These are phyloP conservation scores for Solanum ahanhuiri DNA, from an alignment of 257 asterid genomes.

Conservation along the genomic window DNA sequence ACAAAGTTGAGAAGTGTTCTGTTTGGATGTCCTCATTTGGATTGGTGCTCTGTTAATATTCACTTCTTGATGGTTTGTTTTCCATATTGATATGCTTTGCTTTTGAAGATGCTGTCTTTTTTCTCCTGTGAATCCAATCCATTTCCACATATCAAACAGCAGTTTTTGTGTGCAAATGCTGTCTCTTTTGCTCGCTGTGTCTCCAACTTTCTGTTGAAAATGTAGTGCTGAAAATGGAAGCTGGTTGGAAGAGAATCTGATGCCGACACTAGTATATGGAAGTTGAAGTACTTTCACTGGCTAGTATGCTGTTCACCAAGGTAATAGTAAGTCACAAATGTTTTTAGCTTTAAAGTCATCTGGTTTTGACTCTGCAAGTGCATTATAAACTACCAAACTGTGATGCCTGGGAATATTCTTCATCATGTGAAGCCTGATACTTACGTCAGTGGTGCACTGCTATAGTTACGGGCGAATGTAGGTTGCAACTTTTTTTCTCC, in stretches of 20 bases:
- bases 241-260: neutral
- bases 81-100: neutral
- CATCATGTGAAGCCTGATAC: neutral
- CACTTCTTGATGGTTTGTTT: neutral
- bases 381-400: neutral
- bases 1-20: neutral
- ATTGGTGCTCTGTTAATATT: neutral
- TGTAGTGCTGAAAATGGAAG: neutral
- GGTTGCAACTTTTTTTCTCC: neutral
- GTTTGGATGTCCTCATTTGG: neutral
- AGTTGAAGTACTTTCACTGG: neutral
- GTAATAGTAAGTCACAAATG: neutral
- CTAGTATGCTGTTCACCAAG: neutral
- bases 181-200: neutral
- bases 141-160: neutral
- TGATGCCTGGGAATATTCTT: neutral
- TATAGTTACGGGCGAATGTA: neutral
- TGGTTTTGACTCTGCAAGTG: neutral
- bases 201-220: neutral
- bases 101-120: neutral
- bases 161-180: neutral
- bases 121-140: neutral
- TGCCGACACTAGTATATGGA: neutral
- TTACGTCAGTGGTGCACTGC: neutral
- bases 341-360: neutral